A percentile compares a stretch with the other conserved stretches of the same genome.
Evolutionary conservation across 306 rosid genomes (phyloP).

Genomic region (Adenanthera pavonina): DNA sequence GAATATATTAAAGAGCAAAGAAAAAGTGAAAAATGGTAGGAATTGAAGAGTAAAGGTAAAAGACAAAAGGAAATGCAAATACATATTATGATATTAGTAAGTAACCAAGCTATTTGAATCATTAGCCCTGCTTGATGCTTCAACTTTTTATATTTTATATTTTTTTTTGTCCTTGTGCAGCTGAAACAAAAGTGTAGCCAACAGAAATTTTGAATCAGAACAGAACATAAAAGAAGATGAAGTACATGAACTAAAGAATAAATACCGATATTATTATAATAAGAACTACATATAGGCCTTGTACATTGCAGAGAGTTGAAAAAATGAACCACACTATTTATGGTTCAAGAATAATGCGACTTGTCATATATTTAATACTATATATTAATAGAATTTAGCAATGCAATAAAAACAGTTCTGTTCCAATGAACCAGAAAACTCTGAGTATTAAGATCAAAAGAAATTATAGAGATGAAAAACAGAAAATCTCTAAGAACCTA

Average conservation of each 20-base stretch:
- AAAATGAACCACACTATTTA: no score
- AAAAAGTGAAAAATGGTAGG: background rate
- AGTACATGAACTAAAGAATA: background rate
- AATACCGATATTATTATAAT: background rate
- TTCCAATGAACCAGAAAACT: background rate
- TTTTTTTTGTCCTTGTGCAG: background rate
- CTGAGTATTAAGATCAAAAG: background rate
- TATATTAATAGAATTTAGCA: background rate
- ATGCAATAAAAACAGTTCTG: background rate
- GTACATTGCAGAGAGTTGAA: no score
- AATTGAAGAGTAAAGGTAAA: background rate
- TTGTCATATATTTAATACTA: no score
- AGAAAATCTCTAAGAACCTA: background rate
- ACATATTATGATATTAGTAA: background rate
- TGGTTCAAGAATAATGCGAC: no score
- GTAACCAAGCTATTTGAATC: background rate
- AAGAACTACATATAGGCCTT: no score
- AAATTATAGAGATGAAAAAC: slow-evolving; percentile 3
- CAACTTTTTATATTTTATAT: background rate
- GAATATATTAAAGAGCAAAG: background rate
- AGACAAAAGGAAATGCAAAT: background rate
- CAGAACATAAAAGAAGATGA: background rate
- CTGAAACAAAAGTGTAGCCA: background rate
- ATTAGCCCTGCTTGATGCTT: background rate
- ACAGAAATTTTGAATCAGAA: background rate